Base-by-base conservation (phyloP, 768 basidiomycete species). In the Lactarius hengduanensis region DNA sequence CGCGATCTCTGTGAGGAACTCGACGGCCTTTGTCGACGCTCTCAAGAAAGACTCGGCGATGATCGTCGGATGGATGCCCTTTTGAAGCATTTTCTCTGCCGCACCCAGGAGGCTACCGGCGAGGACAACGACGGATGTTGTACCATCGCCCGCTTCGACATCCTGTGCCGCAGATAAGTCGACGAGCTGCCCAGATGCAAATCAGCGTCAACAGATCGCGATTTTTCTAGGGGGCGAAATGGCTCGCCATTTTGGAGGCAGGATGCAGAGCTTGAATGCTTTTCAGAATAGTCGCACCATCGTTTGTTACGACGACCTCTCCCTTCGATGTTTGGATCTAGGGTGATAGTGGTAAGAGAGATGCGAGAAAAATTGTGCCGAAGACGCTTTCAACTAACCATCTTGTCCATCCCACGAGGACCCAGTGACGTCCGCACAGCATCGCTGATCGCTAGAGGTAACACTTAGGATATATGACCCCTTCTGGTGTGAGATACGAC, bases 401-500 rank as follows among this genome's bases (percentile, higher is more conserved):
- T 98, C 83, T 98, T 98, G 81, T 98, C 96, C 96, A 99, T 99
- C 69, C 96, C 96, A 77, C 91, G 88, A 57, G 96, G 96, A 16
- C 96, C 96, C 71, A 99, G 79, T 53, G 96, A 98, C 55, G 96
- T 98, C 72, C 96, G 84, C 53, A 99, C 96, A 61, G 94, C 96
- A 82, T 97, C 96, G 72, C 94, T 94, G 74, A 99, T 97, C 34
- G 96, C 96, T 97, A 57, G 28, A 32, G 18, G 40, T 30, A 20
- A 5, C 2, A 6, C 30, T 71, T 22, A 70, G 69, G 47, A 67
- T 64, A 57, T 60, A 57, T 60, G 62, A 40, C 56, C 43, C 59
- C 11, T 7, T 74, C 58, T 59, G 30, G 38, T 40, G 32, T 55
- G 34, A 77, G 78, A n/a, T 62, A 89, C 93, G 78, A n/a, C 60